Evolutionary conservation across 2,329 filamentous ascomycete genomes (phyloP).

Genomic region (Metarhizium humberi): DNA sequence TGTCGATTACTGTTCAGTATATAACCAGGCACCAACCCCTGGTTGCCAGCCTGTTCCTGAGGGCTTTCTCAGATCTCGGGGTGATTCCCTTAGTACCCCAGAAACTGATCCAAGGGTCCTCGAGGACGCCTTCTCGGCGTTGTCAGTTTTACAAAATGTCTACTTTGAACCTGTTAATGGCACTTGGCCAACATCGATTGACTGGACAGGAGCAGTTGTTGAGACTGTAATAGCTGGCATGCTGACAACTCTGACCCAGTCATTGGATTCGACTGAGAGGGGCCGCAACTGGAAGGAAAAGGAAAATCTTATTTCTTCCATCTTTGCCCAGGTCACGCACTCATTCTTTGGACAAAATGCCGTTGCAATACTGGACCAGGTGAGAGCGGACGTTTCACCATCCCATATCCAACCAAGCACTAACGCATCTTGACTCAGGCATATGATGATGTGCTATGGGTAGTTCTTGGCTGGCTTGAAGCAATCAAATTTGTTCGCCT

Average conservation of each 20-base stretch:
- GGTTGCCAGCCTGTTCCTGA: constrained; percentile 1
- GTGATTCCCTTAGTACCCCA: neutral
- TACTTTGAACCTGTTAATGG: constrained; percentile 73
- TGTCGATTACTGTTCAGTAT: constrained; percentile 1
- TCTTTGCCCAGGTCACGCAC: constrained; percentile 66
- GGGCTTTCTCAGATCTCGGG: neutral
- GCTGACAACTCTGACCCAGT: constrained; percentile 60
- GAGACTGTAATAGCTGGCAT: constrained; percentile 70
- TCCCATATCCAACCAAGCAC: neutral
- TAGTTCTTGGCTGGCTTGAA: constrained; percentile 85
- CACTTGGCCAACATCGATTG: constrained; percentile 77
- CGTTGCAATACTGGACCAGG: constrained; percentile 57
- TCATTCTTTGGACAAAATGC: constrained; percentile 86
- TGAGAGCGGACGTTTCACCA: constrained; percentile 9
- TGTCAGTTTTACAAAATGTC: constrained; percentile 65
- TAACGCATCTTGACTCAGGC: constrained; percentile 40
- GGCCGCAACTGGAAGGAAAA: constrained; percentile 39
- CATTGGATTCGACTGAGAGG: constrained; percentile 31
- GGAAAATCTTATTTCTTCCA: constrained; percentile 73
- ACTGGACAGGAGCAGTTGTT: constrained; percentile 87
- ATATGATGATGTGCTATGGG: constrained; percentile 93
- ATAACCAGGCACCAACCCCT: neutral
- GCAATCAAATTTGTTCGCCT: constrained; percentile 63
- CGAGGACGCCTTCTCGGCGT: constrained; percentile 48
- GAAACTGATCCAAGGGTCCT: constrained; percentile 19